Conservation (phyloP, 768 basidiomycete species). For the Guyanaporus albipodus region DNA sequence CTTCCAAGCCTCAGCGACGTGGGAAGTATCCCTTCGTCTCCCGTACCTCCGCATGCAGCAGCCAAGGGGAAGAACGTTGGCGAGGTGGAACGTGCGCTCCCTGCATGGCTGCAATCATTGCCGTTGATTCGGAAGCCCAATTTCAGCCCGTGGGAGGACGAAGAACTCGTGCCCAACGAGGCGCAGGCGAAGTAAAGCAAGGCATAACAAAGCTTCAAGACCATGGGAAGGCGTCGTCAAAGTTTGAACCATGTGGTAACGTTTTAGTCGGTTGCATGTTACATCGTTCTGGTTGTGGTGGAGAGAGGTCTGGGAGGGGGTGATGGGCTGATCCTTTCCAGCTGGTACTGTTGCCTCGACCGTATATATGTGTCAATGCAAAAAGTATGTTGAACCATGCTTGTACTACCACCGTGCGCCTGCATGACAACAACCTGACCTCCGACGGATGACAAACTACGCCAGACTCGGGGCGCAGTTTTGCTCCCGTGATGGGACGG, state of each 20-base stretch:
- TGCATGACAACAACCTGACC: too few species aligned
- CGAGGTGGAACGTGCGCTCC: conserved; percentile 37
- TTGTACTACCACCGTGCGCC: conserved; percentile 5
- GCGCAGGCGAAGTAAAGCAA: conserved; percentile 22
- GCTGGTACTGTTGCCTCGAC: conserved; percentile 21
- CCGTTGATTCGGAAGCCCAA: conserved; percentile 64
- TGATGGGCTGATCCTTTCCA: conserved; percentile 22
- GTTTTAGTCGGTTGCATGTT: conserved; percentile 13
- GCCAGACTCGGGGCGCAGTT: too few species aligned
- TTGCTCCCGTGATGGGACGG: too few species aligned
- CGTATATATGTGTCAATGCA: conserved; percentile 32
- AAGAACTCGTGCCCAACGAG: conserved; percentile 38
- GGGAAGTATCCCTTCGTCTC: conserved; percentile 67
- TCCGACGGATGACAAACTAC: too few species aligned
- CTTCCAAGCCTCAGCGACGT: conserved; percentile 77
- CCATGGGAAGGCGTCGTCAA: neutral
- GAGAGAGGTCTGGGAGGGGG: conserved; percentile 11
- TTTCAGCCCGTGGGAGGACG: conserved; percentile 83
- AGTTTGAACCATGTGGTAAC: conserved; percentile 10
- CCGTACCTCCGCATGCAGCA: conserved; percentile 47
- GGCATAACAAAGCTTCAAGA: neutral
- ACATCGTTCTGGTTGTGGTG: conserved; percentile 13
- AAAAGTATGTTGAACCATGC: conserved; percentile 24
- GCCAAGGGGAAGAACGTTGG: conserved; percentile 18
- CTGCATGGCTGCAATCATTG: conserved; percentile 67